A percentile compares a stretch with the other conserved stretches of the same genome.
Evolutionary conservation across 164 flowering plant genomes (phyloP).

Genomic region (Nymphaea thermarum): DNA sequence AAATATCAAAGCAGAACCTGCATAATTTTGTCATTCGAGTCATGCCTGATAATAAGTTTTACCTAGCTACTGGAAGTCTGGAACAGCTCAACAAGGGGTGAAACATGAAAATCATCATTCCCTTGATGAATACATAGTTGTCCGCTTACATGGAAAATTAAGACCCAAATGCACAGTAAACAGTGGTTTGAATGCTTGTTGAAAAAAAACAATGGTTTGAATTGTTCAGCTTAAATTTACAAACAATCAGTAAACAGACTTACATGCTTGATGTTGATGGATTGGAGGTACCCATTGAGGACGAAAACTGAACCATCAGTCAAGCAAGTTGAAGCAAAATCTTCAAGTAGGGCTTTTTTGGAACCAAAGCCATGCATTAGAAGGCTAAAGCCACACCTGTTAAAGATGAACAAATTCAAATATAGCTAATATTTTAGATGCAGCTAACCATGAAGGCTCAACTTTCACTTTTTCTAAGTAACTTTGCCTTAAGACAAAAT

Average conservation of each 20-base stretch:
- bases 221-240: too few species aligned
- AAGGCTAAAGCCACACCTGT: constrained; percentile 86
- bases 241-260: background rate
- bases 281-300: constrained; percentile 87
- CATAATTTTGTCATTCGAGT: too few species aligned
- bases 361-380: constrained; percentile 96
- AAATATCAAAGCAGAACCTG: too few species aligned
- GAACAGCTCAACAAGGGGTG: too few species aligned
- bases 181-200: background rate
- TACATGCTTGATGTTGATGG: constrained; percentile 80
- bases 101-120: too few species aligned
- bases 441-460: background rate
- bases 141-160: too few species aligned
- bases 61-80: too few species aligned
- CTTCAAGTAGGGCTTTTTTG: constrained; percentile 77
- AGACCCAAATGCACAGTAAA: background rate
- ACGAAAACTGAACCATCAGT: constrained; percentile 66
- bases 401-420: background rate
- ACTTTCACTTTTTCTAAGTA: background rate
- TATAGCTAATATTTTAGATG: background rate
- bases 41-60: too few species aligned
- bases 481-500: background rate
- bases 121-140: too few species aligned
- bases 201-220: too few species aligned
- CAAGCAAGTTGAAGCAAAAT: constrained; percentile 80